Base-by-base conservation (phyloP, 495 filamentous ascomycete species). In the Penicillium cataractarum region DNA sequence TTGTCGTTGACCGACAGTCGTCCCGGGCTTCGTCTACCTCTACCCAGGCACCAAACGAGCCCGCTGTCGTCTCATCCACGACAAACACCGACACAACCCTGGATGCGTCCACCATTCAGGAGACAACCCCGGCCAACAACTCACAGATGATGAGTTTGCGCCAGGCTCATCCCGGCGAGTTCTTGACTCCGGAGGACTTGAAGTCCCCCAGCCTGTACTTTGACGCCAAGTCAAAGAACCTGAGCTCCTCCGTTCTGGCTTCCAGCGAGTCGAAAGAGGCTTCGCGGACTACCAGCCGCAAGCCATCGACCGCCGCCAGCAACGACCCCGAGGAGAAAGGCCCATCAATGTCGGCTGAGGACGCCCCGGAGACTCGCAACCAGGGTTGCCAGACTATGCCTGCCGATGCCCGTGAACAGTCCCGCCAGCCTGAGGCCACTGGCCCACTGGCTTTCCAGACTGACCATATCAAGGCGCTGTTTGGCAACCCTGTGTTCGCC, bases 401-500 rank as follows among this genome's bases (percentile, higher is more conserved):
- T 32, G 29, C 49, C 26, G 29, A 52, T 21, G 15, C 8, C 21
- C 24, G 19, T 15, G 9, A 12, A 12, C 19, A 49, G 21, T 26
- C 44, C 6, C 5, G 13, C 26, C 26, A 52, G 49, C 19, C 49
- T 52, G 49, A 32, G 12, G 26, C 29, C 27, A 6, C 32, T 54
- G 29, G 32, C n/a, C 51, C 51, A 21, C 51, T 54, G n/a, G 51
- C 31, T 21, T 54, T 21, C 51, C 51, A 33, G 51, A 22, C 31
- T 15, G 21, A 35, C 15, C 32, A 61, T 42, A 27, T 66, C 31
- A 27, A 61, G 10, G n/a, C 42, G 0, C 46, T 67, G n/a, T 57
- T 66, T n/a, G 58, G 61, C 12, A 31, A 44, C 6, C 26, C 44
- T 7, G 50, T 65, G 19, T 63, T 71, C 31, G 58, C 62, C 5